phyloP scores from a whole-genome alignment of 768 basidiomycete species.

The Fistulinella prunicolor region DNA sequence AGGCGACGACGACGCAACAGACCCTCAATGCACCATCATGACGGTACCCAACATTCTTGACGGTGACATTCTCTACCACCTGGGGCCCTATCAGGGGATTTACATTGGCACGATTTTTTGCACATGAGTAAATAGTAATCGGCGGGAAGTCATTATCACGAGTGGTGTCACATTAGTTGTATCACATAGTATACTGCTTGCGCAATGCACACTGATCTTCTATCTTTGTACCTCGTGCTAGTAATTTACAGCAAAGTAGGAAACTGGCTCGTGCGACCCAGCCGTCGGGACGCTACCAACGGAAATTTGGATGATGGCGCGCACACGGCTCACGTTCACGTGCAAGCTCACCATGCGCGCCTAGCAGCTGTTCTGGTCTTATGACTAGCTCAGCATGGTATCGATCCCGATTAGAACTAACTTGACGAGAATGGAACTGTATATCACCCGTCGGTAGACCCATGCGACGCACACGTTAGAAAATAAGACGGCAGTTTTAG shows the following conservation, averaged over 20 bases:
- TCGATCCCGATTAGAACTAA: not conserved
- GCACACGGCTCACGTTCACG: conserved; percentile 2
- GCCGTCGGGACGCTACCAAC: not conserved
- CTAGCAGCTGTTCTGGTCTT: not conserved
- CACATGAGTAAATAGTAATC: conserved; percentile 23
- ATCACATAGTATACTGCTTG: not conserved
- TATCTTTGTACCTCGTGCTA: too few relatives aligned
- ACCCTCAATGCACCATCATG: conserved; percentile 50
- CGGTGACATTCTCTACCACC: conserved; percentile 52
- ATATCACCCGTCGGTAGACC: too few relatives aligned
- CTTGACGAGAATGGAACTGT: not conserved
- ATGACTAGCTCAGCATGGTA: not conserved
- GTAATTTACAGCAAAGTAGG: not conserved
- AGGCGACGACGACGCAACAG: conserved; percentile 56
- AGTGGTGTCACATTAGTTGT: not conserved
- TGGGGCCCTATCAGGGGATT: conserved; percentile 56
- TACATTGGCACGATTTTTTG: conserved; percentile 48
- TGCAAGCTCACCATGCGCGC: not conserved
- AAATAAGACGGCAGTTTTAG: too few relatives aligned
- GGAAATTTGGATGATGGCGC: not conserved
- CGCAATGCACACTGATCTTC: not conserved
- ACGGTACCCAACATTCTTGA: conserved; percentile 53
- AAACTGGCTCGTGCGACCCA: not conserved
- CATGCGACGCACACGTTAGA: too few relatives aligned
- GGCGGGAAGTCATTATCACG: not conserved